Percentiles rank a stretch among this genome's conserved stretches.
These are phyloP conservation scores for Blastomyces emzantsi DNA, from an alignment of 2,329 filamentous ascomycete species.

Conservation along the genomic window DNA sequence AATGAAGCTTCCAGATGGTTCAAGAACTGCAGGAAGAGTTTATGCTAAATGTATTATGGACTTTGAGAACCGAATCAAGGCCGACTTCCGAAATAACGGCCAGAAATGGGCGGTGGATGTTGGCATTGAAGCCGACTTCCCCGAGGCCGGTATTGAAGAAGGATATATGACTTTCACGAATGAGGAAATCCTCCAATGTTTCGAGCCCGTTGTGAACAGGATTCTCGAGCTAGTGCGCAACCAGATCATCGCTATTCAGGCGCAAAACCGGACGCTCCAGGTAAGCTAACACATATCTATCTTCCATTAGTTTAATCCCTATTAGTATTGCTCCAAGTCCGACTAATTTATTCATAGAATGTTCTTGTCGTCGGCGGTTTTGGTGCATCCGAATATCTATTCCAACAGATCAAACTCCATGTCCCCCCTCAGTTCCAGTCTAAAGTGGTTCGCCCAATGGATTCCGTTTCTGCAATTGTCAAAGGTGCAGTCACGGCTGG, in stretches of 20 bases:
- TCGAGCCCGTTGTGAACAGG: slow-evolving; percentile 94
- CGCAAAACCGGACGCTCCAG: slow-evolving; percentile 86
- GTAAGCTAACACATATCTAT: slow-evolving; percentile 32
- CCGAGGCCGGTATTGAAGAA: slow-evolving; percentile 95
- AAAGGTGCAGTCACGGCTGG: slow-evolving; percentile 96
- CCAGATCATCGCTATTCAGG: slow-evolving; percentile 98
- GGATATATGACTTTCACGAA: slow-evolving; percentile 99
- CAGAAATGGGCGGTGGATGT: slow-evolving; percentile 99
- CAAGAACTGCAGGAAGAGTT: slow-evolving; percentile 93
- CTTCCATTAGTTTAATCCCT: not conserved
- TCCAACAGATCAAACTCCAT: slow-evolving; percentile 98
- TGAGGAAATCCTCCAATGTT: slow-evolving; percentile 97
- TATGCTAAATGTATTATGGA: slow-evolving; percentile 99
- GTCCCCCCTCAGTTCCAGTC: slow-evolving; percentile 97
- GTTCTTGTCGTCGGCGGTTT: slow-evolving; percentile 97
- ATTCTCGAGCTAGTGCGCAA: slow-evolving; percentile 94
- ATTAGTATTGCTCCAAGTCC: slow-evolving; percentile 4
- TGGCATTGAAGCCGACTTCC: slow-evolving; percentile 96
- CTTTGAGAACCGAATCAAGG: slow-evolving; percentile 99
- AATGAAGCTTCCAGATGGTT: slow-evolving; percentile 97
- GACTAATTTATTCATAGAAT: slow-evolving; percentile 47
- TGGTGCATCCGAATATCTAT: slow-evolving; percentile 95
- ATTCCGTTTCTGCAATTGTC: slow-evolving; percentile 96
- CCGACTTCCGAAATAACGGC: slow-evolving; percentile 97
- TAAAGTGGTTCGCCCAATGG: slow-evolving; percentile 97